These are phyloP conservation scores for Chaetomiaceae sp. DNA, from an alignment of 2,329 filamentous ascomycete genomes.

Conservation along the genomic window DNA sequence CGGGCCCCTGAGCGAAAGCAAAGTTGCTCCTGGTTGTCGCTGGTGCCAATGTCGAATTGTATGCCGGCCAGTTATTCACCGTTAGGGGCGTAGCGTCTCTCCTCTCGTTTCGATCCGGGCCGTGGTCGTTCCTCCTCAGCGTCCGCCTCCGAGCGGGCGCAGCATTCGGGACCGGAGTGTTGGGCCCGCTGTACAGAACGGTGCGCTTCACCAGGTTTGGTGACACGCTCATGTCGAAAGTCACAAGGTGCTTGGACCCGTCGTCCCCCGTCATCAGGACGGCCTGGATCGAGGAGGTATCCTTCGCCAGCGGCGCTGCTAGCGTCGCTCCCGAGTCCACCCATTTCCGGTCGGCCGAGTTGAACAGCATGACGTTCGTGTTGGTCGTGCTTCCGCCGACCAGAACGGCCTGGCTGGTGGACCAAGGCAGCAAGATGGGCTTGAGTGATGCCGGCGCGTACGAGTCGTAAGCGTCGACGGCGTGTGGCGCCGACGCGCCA, in stretches of 20 bases:
- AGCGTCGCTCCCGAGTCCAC: slow-evolving; percentile 61
- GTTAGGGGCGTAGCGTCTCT: slow-evolving; percentile 46
- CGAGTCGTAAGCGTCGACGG: slow-evolving; percentile 55
- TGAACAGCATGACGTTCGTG: slow-evolving; percentile 69
- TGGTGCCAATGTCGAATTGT: slow-evolving; percentile 72
- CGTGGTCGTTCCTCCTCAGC: slow-evolving; percentile 31
- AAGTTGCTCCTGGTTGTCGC: slow-evolving; percentile 60
- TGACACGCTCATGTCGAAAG: slow-evolving; percentile 68
- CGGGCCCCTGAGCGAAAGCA: slow-evolving; percentile 62
- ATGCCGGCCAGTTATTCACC: slow-evolving; percentile 65
- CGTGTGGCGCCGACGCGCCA: slow-evolving; percentile 59
- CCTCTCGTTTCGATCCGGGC: slow-evolving; percentile 15
- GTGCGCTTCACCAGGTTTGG: slow-evolving; percentile 73
- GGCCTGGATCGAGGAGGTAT: slow-evolving; percentile 53
- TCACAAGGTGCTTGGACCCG: slow-evolving; percentile 71
- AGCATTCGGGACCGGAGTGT: slow-evolving; percentile 47
- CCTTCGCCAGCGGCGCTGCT: slow-evolving; percentile 54
- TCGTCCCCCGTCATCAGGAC: slow-evolving; percentile 68
- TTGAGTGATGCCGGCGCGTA: slow-evolving; percentile 57
- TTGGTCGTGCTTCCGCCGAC: slow-evolving; percentile 68
- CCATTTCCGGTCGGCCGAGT: slow-evolving; percentile 57
- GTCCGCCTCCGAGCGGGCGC: slow-evolving; percentile 38
- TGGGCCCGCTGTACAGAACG: slow-evolving; percentile 59
- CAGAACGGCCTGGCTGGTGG: slow-evolving; percentile 64
- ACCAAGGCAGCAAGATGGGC: slow-evolving; percentile 73